Evolutionary conservation across 345 rosid genomes (phyloP).

Genomic region (Euphorbia pulcherrima): DNA sequence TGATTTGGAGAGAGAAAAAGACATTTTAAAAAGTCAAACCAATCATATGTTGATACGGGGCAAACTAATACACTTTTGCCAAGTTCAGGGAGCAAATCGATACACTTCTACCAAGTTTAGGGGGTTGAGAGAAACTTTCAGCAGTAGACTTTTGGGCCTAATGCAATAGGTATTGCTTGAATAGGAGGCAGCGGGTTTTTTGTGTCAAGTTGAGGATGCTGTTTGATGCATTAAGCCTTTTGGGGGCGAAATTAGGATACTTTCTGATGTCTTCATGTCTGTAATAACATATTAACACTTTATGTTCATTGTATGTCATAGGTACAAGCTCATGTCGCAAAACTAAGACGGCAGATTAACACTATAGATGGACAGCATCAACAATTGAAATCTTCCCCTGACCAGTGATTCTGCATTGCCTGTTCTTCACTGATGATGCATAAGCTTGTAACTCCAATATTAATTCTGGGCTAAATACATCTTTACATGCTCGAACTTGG

Average conservation of each 20-base stretch:
- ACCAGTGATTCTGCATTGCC: constrained; percentile 35
- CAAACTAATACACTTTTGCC: too few species aligned
- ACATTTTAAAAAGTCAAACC: too few species aligned
- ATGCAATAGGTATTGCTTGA: constrained; percentile 1
- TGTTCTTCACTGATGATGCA: constrained; percentile 16
- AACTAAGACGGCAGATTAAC: constrained; percentile 28
- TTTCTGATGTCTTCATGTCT: constrained; percentile 1
- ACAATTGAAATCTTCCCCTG: constrained; percentile 49
- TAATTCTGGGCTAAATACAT: too few species aligned
- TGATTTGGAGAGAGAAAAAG: not conserved
- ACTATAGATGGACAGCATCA: constrained; percentile 51
- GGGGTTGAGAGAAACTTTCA: too few species aligned
- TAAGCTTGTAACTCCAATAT: constrained; percentile 22
- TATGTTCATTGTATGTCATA: constrained; percentile 10
- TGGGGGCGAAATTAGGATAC: not conserved
- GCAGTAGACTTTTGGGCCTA: too few species aligned
- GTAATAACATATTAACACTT: not conserved
- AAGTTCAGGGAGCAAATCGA: too few species aligned
- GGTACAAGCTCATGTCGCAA: constrained; percentile 36
- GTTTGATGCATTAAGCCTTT: not conserved
- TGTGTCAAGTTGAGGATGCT: not conserved
- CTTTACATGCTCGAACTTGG: too few species aligned
- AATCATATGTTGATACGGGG: too few species aligned
- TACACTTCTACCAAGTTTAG: too few species aligned
- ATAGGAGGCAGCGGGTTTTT: not conserved